Conservation (phyloP, 768 basidiomycete species). For the Podaxis pistillaris region DNA sequence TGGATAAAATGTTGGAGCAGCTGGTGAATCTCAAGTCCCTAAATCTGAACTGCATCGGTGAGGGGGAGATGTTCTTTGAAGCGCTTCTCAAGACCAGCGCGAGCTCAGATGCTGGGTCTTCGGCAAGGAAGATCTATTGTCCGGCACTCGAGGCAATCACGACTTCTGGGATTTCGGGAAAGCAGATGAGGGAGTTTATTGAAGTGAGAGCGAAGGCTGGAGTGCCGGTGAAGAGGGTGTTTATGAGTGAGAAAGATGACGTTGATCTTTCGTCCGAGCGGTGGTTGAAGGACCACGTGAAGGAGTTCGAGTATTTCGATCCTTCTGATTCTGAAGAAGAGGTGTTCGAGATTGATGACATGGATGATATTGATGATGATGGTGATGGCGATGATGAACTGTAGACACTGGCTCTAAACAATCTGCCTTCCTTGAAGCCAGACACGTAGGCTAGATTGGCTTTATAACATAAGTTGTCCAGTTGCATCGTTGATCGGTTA, state of each 20-base stretch:
- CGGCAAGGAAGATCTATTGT: slow-evolving; percentile 31
- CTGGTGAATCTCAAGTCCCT: slow-evolving; percentile 46
- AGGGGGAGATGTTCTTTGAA: slow-evolving; percentile 32
- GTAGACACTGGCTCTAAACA: background rate
- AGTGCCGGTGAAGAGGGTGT: slow-evolving; percentile 42
- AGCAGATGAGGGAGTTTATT: slow-evolving; percentile 43
- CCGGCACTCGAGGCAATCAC: slow-evolving; percentile 51
- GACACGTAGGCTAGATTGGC: background rate
- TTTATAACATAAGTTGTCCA: background rate
- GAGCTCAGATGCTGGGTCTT: background rate
- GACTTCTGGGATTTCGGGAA: slow-evolving; percentile 42
- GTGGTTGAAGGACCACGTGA: slow-evolving; percentile 53
- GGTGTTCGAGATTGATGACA: slow-evolving; percentile 14
- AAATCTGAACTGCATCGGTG: slow-evolving; percentile 29
- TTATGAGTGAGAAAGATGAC: slow-evolving; percentile 45
- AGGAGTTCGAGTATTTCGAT: slow-evolving; percentile 55
- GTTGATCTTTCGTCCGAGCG: slow-evolving; percentile 39
- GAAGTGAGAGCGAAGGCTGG: slow-evolving; percentile 38
- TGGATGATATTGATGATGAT: slow-evolving; percentile 3
- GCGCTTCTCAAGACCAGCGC: slow-evolving; percentile 14
- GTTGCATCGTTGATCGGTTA: background rate
- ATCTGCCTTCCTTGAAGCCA: background rate
- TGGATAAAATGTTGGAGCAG: slow-evolving; percentile 42
- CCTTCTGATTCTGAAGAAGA: slow-evolving; percentile 50
- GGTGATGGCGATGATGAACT: slow-evolving; percentile 15